These are phyloP conservation scores for Aphanomyces cochlioides DNA, from an alignment of 352 stramenopile species.

Conservation along the genomic window DNA sequence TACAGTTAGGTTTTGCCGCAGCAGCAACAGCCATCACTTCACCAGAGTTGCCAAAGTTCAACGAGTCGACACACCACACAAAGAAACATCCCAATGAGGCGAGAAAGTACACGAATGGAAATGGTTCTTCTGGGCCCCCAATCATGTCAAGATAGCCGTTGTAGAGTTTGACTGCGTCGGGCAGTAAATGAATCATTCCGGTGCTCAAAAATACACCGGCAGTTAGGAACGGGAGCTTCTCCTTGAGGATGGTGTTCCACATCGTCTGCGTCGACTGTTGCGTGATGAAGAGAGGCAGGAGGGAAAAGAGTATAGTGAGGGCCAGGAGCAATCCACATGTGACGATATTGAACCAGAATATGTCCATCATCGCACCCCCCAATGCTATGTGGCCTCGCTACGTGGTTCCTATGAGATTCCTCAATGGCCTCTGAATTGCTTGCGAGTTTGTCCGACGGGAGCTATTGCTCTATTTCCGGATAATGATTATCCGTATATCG, in stretches of 20 bases:
- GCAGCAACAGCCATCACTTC: slow-evolving; percentile 66
- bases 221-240: slow-evolving; percentile 62
- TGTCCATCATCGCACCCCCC: slow-evolving; percentile 19
- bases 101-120: slow-evolving; percentile 57
- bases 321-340: slow-evolving; percentile 49
- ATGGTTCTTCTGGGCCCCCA: slow-evolving; percentile 43
- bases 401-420: too few relatives aligned
- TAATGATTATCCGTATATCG: background rate
- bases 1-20: slow-evolving; percentile 51
- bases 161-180: slow-evolving; percentile 55
- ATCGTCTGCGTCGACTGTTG: slow-evolving; percentile 40
- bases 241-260: slow-evolving; percentile 46
- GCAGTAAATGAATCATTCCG: slow-evolving; percentile 56
- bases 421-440: too few relatives aligned
- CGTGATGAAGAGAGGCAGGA: slow-evolving; percentile 55
- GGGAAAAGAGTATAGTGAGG: slow-evolving; percentile 51
- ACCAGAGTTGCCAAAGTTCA: slow-evolving; percentile 61
- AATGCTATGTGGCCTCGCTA: background rate
- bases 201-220: slow-evolving; percentile 56
- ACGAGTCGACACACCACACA: slow-evolving; percentile 55
- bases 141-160: slow-evolving; percentile 43
- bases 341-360: slow-evolving; percentile 49
- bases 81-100: slow-evolving; percentile 49
- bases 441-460: too few relatives aligned
- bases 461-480: background rate